These are phyloP conservation scores for Aegilops sharonensis DNA, from an alignment of 176 grass and related monocot species.

Conservation along the genomic window DNA sequence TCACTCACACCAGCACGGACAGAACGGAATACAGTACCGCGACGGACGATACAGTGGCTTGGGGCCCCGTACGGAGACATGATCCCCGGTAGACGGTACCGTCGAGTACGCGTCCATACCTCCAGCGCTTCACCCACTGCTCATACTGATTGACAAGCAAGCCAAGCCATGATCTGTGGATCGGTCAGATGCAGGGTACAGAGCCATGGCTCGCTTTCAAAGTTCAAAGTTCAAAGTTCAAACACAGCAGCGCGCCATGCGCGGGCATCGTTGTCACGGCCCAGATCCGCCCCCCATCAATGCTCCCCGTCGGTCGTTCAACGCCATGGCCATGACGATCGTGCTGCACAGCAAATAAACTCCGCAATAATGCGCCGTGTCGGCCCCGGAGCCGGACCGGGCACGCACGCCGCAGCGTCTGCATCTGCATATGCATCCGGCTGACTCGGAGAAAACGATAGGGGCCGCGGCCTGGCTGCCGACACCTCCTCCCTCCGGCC, in stretches of 20 bases:
- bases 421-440: too few relatives aligned
- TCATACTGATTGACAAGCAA: too few relatives aligned
- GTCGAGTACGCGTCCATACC: neutral
- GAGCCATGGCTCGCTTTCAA: neutral
- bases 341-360: neutral
- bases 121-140: too few relatives aligned
- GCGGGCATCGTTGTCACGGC: neutral
- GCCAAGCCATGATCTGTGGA: too few relatives aligned
- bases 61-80: neutral
- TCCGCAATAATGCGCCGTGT: conserved; percentile 15
- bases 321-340: neutral
- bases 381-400: neutral
- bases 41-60: neutral
- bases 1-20: neutral
- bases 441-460: too few relatives aligned
- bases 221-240: neutral
- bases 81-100: neutral
- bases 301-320: neutral
- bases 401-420: too few relatives aligned
- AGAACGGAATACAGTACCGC: neutral
- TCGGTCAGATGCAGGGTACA: too few relatives aligned
- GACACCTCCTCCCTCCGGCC: neutral
- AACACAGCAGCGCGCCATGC: neutral
- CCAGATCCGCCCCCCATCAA: neutral
- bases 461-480: neutral